Evolutionary conservation across 371 early-diverging fungal species (phyloP).

Genomic region (Circinella umbellata): DNA sequence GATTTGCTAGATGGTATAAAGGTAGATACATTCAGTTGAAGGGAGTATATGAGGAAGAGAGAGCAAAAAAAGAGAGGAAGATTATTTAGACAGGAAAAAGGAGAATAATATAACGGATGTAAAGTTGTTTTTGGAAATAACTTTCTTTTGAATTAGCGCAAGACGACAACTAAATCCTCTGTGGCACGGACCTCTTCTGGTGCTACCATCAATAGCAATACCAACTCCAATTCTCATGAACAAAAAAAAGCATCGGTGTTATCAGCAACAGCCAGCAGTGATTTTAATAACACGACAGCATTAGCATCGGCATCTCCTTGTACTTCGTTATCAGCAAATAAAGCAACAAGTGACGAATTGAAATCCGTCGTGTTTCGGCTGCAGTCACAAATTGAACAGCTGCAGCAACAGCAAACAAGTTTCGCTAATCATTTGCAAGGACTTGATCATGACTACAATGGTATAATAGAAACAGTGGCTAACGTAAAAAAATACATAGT

Average conservation of each 20-base stretch:
- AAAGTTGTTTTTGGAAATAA: slow-evolving; percentile 4
- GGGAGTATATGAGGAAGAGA: too few relatives aligned
- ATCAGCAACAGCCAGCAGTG: not conserved
- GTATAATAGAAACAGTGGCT: slow-evolving; percentile 57
- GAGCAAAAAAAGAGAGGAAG: not conserved
- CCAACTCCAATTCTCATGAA: not conserved
- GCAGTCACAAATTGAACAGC: slow-evolving; percentile 48
- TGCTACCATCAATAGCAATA: not conserved
- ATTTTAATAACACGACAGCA: not conserved
- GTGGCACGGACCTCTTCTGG: slow-evolving; percentile 4
- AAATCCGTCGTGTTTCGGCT: slow-evolving; percentile 33
- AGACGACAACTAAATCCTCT: slow-evolving; percentile 8
- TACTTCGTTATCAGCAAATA: not conserved
- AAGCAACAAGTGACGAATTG: slow-evolving; percentile 16
- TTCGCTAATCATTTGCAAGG: slow-evolving; percentile 35
- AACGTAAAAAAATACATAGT: slow-evolving; percentile 55
- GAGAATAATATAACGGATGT: not conserved
- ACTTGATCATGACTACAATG: slow-evolving; percentile 55
- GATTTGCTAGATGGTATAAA: slow-evolving; percentile 68
- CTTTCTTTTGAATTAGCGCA: slow-evolving; percentile 9
- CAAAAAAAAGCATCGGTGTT: not conserved
- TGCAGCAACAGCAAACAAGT: slow-evolving; percentile 39
- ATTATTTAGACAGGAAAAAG: not conserved
- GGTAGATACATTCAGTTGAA: slow-evolving; percentile 17
- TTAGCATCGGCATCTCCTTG: not conserved